A percentile compares a stretch with the other conserved stretches of the same genome.
Conservation (phyloP, 1,139 yeast species). For the Scheffersomyces quercinus region DNA sequence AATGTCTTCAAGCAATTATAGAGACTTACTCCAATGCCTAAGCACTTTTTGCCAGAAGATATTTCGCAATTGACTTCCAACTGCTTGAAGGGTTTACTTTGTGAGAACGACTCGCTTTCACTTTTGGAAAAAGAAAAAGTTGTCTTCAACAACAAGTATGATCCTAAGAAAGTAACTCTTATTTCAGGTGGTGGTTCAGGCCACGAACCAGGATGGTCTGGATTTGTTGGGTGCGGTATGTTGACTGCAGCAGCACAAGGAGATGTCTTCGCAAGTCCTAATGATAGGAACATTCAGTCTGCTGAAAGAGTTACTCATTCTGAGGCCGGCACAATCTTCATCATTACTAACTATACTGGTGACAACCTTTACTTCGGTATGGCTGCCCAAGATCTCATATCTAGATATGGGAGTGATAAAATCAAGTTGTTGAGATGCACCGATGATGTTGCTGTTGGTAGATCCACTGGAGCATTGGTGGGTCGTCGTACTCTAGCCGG, state of each 20-base stretch:
- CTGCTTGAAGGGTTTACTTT: conserved; percentile 25
- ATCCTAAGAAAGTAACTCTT: conserved; percentile 28
- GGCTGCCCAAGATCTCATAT: conserved; percentile 33
- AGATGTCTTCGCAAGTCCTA: conserved; percentile 47
- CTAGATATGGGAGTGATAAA: conserved; percentile 21
- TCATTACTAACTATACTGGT: conserved; percentile 33
- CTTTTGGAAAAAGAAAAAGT: conserved; percentile 36
- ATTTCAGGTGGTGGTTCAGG: conserved; percentile 50
- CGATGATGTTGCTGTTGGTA: conserved; percentile 50
- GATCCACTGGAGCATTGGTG: conserved; percentile 42
- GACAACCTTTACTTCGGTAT: conserved; percentile 36
- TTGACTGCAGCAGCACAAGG: conserved; percentile 48
- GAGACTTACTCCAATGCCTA: conserved; percentile 1
- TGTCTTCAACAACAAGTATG: conserved; percentile 30
- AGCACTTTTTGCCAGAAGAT: conserved; percentile 22
- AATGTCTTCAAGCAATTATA: no score
- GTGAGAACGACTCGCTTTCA: conserved; percentile 26
- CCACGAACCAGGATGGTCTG: conserved; percentile 49
- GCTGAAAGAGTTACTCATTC: conserved; percentile 30
- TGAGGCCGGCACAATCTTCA: conserved; percentile 23
- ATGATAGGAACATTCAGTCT: conserved; percentile 39
- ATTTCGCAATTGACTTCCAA: conserved; percentile 18
- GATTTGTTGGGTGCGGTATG: conserved; percentile 47
- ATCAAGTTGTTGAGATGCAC: conserved; percentile 28
- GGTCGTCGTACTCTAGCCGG: conserved; percentile 56